Conservation (phyloP, 2,329 filamentous ascomycete genomes). For the Truncatella angustata region DNA sequence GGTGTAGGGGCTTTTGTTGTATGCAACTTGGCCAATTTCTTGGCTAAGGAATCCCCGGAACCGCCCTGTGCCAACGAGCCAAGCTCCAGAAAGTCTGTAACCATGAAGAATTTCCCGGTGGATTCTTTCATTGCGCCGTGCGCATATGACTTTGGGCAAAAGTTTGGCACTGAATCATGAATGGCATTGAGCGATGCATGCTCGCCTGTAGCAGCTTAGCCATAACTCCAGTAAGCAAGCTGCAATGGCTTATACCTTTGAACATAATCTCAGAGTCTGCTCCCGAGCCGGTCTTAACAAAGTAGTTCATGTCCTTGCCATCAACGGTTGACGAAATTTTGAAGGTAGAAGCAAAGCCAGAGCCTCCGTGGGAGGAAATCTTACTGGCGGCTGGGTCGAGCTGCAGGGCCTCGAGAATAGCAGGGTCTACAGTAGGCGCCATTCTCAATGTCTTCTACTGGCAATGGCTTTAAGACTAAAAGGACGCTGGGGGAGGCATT, state of each 20-base stretch:
- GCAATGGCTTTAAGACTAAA: too few species aligned
- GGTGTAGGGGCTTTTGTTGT: slow-evolving; percentile 69
- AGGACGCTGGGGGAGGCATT: too few species aligned
- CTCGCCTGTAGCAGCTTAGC: slow-evolving; percentile 60
- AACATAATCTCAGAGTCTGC: slow-evolving; percentile 67
- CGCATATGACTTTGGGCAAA: slow-evolving; percentile 75
- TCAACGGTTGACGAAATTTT: slow-evolving; percentile 49
- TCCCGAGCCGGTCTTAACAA: slow-evolving; percentile 69
- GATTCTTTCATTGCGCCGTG: slow-evolving; percentile 61
- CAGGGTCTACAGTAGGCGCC: slow-evolving; percentile 55
- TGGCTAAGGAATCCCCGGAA: slow-evolving; percentile 60
- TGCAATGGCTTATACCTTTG: slow-evolving; percentile 42
- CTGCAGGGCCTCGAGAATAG: slow-evolving; percentile 58
- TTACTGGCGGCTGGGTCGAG: slow-evolving; percentile 54
- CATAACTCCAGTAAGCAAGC: neutral
- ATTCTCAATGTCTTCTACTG: slow-evolving; percentile 25
- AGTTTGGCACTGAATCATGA: slow-evolving; percentile 64
- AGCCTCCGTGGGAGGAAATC: slow-evolving; percentile 61
- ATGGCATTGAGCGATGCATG: slow-evolving; percentile 83
- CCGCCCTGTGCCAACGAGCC: slow-evolving; percentile 38
- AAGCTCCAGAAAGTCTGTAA: slow-evolving; percentile 79
- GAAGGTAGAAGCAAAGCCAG: slow-evolving; percentile 67
- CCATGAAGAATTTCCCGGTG: slow-evolving; percentile 54
- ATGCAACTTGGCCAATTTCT: slow-evolving; percentile 78
- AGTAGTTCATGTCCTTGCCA: slow-evolving; percentile 56